These are phyloP conservation scores for Neurospora sp. DNA, from an alignment of 495 filamentous ascomycete genomes.

Conservation along the genomic window DNA sequence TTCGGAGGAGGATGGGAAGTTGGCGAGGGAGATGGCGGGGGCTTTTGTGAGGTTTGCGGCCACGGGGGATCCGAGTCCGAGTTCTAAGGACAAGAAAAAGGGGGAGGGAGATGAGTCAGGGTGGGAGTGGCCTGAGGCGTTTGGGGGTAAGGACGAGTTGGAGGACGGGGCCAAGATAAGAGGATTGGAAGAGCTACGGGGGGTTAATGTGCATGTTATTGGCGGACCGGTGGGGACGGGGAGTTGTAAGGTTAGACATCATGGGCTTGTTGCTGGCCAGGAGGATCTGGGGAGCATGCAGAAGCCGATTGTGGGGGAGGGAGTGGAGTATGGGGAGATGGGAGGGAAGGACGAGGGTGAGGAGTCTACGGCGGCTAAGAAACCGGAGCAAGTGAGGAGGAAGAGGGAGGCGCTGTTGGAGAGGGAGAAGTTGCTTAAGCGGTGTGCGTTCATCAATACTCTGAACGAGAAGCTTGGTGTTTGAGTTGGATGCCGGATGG, in stretches of 20 bases:
- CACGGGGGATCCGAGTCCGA: constrained; percentile 2
- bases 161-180: no score
- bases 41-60: constrained; percentile 14
- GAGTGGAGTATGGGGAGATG: constrained; percentile 1
- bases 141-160: background rate
- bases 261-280: background rate
- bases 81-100: background rate
- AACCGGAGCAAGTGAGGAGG: background rate
- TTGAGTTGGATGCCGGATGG: background rate
- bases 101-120: background rate
- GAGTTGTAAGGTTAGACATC: background rate
- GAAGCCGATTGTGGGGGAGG: background rate
- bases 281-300: background rate
- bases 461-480: constrained; percentile 12
- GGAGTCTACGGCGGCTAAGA: background rate
- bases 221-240: constrained; percentile 13
- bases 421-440: constrained; percentile 10
- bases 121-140: constrained; percentile 9
- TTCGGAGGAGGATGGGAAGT: constrained; percentile 8
- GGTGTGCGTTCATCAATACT: constrained; percentile 11
- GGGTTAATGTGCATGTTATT: constrained; percentile 7
- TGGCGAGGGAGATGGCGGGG: constrained; percentile 5
- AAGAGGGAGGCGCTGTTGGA: constrained; percentile 2
- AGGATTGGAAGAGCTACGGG: background rate
- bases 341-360: background rate